A percentile compares a stretch with the other conserved stretches of the same genome.
Evolutionary conservation across 2,329 filamentous ascomycete species (phyloP).

Genomic region (Aspergillus spinulosporus): DNA sequence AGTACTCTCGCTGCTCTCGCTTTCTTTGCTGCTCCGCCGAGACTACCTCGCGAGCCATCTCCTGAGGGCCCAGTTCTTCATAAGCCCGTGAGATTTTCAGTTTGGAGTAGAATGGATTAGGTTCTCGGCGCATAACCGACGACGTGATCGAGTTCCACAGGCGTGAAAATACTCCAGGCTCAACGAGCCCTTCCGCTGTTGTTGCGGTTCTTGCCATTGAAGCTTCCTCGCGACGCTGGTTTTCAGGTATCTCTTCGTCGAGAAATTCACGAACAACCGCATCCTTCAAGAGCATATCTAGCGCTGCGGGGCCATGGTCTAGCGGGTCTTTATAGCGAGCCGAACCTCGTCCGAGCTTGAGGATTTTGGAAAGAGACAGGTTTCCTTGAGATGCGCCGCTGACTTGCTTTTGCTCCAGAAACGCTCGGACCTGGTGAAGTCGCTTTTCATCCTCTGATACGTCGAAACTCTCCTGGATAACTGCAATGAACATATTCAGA

Average conservation of each 20-base stretch:
- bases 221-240: conserved; percentile 33
- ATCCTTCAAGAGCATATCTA: conserved; percentile 96
- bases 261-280: conserved; percentile 93
- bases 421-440: conserved; percentile 91
- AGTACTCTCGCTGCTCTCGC: conserved; percentile 85
- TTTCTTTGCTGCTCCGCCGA: conserved; percentile 79
- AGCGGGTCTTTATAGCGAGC: conserved; percentile 72
- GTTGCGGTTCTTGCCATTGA: conserved; percentile 26
- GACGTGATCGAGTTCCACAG: conserved; percentile 62
- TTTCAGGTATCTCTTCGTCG: conserved; percentile 60
- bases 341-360: conserved; percentile 63
- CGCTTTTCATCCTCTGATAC: conserved; percentile 98
- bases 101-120: conserved; percentile 92
- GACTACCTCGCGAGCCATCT: conserved; percentile 88
- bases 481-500: conserved; percentile 99
- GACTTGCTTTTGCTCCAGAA: conserved; percentile 86
- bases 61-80: conserved; percentile 77
- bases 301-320: conserved; percentile 85
- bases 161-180: conserved; percentile 60
- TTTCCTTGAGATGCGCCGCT: conserved; percentile 68
- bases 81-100: conserved; percentile 70
- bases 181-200: conserved; percentile 45
- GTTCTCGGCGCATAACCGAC: conserved; percentile 65
- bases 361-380: conserved; percentile 60
- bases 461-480: conserved; percentile 99